Conservation (phyloP, 31 red algal species). For the Endocladia muricata region DNA sequence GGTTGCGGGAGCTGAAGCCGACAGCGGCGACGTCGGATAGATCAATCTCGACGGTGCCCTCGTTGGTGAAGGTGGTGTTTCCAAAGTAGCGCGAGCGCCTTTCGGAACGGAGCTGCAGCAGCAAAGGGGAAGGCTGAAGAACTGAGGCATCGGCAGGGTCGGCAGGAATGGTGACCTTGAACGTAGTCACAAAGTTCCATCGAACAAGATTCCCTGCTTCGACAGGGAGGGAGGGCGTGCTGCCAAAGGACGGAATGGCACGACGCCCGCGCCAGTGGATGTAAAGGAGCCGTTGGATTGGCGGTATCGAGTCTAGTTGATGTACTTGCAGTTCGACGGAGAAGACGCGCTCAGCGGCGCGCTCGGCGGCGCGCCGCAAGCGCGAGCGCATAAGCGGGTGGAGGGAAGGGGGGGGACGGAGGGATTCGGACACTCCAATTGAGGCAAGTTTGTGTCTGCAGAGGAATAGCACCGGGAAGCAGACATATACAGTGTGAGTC, state of each 20-base stretch:
- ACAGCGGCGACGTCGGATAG: conserved; percentile 53
- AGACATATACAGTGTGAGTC: no score
- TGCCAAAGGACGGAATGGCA: conserved; percentile 22
- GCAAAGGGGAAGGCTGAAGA: conserved; percentile 25
- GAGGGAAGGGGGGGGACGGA: neutral
- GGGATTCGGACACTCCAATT: neutral
- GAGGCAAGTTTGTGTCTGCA: no score
- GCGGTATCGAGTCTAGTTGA: conserved; percentile 52
- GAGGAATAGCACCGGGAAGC: no score
- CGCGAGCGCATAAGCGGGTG: conserved; percentile 32
- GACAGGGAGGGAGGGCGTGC: conserved; percentile 46
- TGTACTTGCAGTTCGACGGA: conserved; percentile 30
- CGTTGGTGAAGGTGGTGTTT: conserved; percentile 5
- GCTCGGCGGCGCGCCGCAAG: conserved; percentile 28
- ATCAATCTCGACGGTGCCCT: conserved; percentile 58
- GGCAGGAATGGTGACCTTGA: conserved; percentile 31
- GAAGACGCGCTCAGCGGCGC: conserved; percentile 59
- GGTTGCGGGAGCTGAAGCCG: conserved; percentile 45
- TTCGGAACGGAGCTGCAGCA: conserved; percentile 45
- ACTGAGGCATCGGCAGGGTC: conserved; percentile 33
- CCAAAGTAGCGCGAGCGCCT: conserved; percentile 29
- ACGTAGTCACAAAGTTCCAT: conserved; percentile 4
- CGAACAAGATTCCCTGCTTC: conserved; percentile 37
- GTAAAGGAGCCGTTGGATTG: conserved; percentile 41
- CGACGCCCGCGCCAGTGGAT: conserved; percentile 47